A percentile compares a stretch with the other conserved stretches of the same genome.
phyloP scores from a whole-genome alignment of 1,284 basidiomycete species.

The Xanthoconium separans region DNA sequence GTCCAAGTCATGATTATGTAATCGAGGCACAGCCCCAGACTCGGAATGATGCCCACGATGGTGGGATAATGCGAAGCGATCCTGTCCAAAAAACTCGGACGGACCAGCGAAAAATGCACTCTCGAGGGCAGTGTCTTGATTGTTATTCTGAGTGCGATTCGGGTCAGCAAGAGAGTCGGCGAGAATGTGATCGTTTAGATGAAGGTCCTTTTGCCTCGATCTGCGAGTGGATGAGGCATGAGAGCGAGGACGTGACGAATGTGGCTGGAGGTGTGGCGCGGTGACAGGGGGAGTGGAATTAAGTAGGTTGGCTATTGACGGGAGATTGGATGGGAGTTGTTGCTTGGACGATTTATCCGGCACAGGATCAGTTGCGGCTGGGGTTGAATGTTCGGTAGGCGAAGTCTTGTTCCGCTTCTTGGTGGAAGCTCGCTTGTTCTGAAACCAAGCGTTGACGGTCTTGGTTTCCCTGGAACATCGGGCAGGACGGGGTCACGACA shows the following conservation, averaged over 20 bases:
- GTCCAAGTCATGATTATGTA: conserved; percentile 32
- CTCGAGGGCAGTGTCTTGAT: conserved; percentile 26
- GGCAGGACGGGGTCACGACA: conserved; percentile 11
- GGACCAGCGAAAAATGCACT: conserved; percentile 34
- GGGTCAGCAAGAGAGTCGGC: conserved; percentile 17
- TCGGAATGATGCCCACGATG: conserved; percentile 33
- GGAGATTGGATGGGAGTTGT: conserved; percentile 31
- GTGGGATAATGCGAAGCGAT: conserved; percentile 36
- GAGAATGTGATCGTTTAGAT: conserved; percentile 30
- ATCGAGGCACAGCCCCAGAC: conserved; percentile 24
- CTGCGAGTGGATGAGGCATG: conserved; percentile 35
- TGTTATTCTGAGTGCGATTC: conserved; percentile 7
- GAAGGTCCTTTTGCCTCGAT: conserved; percentile 33
- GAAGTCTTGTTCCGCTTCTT: conserved; percentile 62
- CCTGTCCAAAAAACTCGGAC: conserved; percentile 31
- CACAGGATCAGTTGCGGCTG: conserved; percentile 9
- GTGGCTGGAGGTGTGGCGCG: conserved; percentile 32
- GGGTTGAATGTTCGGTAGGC: conserved; percentile 8
- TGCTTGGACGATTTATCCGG: conserved; percentile 26
- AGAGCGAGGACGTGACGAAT: conserved; percentile 28
- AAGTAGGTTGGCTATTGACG: conserved; percentile 46
- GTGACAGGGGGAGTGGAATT: conserved; percentile 37
- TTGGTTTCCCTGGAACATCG: conserved; percentile 63
- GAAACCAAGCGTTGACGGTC: conserved; percentile 82
- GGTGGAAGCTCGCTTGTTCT: conserved; percentile 78